Evolutionary conservation across 768 basidiomycete genomes (phyloP), one percentile per base, ranked within the genome.

Genomic region (Plicaturopsis crispa): DNA sequence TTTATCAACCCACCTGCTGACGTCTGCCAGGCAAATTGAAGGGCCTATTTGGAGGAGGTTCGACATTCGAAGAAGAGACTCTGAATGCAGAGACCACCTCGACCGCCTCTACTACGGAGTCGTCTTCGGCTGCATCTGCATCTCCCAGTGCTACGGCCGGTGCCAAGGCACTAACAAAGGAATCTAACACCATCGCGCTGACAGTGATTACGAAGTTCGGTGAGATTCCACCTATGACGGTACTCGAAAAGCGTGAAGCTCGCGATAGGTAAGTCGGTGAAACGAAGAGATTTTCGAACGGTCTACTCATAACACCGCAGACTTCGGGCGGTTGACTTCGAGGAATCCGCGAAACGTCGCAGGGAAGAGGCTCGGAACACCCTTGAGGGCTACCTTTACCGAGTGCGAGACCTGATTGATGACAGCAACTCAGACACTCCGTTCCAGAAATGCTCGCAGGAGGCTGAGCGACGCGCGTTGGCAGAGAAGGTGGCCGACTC

Each of bases 301-400:
- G 24, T 21, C 17, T 14, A 30, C 26, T 37, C 21, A 47, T 19
- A 8, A 34, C 28, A 18, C 16, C 17, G 24, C 44, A 96, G 93
- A 55, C 67, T 99, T 8, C 75, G 82, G 10, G 77, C 80, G 7
- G 69, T 94, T 42, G 87, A 94, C 48, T 56, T 66, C 5, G 79
- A 83, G 39, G 93, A 98, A 62, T 63, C 69, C 2, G 73, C 79
- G 13, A 90, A 88, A 56, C 70, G 67, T 22, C 76, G 78, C 38
- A 80, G 80, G 22, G 93, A 93, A 51, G 96, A 98, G 56, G 89
- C 90, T 2, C 72, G 84, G 21, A 99, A 99, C 60, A 69, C 74
- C 18, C 76, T 99, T 36, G 96, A 99, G 59, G 78, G 83, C 22
- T 96, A 96, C 54, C 61, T 98, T n/a, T 99, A 99, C 65, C 75